Conservation (phyloP, 495 filamentous ascomycete genomes). For the Friedmanniomyces simplex region DNA sequence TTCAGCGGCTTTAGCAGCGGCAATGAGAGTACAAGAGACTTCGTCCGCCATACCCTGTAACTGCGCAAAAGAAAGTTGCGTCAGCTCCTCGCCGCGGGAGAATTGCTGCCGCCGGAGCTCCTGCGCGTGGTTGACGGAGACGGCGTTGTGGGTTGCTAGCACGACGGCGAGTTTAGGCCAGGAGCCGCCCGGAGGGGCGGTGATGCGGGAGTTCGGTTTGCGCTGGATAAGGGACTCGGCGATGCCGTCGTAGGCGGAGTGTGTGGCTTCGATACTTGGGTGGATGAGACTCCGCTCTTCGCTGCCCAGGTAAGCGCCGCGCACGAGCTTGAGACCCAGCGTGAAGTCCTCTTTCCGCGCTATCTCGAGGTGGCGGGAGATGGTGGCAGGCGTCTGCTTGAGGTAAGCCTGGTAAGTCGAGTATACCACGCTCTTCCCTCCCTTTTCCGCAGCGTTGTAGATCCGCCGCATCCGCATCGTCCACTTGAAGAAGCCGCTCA, state of each 20-base stretch:
- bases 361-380: slow-evolving; percentile 55
- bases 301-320: slow-evolving; percentile 76
- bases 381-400: slow-evolving; percentile 52
- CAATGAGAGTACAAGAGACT: slow-evolving; percentile 69
- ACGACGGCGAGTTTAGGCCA: slow-evolving; percentile 62
- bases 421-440: slow-evolving; percentile 48
- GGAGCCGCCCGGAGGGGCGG: slow-evolving; percentile 31
- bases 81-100: slow-evolving; percentile 32
- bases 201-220: slow-evolving; percentile 42
- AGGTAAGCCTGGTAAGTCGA: slow-evolving; percentile 80
- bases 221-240: slow-evolving; percentile 43
- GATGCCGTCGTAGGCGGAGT: slow-evolving; percentile 52
- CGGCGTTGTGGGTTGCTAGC: slow-evolving; percentile 87
- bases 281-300: slow-evolving; percentile 73
- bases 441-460: slow-evolving; percentile 51
- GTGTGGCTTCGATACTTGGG: slow-evolving; percentile 73
- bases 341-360: slow-evolving; percentile 62
- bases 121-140: slow-evolving; percentile 63
- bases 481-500: slow-evolving; percentile 80
- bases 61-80: slow-evolving; percentile 73
- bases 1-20: slow-evolving; percentile 33
- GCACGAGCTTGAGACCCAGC: slow-evolving; percentile 81
- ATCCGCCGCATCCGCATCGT: slow-evolving; percentile 62
- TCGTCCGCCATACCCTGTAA: slow-evolving; percentile 97
- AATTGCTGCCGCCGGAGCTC: slow-evolving; percentile 45